These are phyloP conservation scores for Tetrapyrgos nigripes DNA, from an alignment of 1,284 basidiomycete species.

Conservation along the genomic window DNA sequence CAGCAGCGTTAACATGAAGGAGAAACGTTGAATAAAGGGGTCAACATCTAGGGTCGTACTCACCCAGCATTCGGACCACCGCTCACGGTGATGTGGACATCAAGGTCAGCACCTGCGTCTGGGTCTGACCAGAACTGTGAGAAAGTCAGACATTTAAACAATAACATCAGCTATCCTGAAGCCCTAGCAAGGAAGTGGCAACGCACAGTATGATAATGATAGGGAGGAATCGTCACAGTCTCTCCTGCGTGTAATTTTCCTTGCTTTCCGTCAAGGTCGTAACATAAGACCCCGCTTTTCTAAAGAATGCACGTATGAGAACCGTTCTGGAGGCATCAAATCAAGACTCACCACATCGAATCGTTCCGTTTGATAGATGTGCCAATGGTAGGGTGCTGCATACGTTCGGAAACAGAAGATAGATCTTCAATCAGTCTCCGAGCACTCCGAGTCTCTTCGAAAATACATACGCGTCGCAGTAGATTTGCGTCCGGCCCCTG, in stretches of 20 bases:
- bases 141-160: not conserved
- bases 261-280: conserved; percentile 29
- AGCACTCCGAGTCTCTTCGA: too few species aligned
- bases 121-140: conserved; percentile 34
- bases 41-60: conserved; percentile 1
- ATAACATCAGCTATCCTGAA: not conserved
- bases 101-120: conserved; percentile 27
- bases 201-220: conserved; percentile 31
- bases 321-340: not conserved
- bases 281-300: conserved; percentile 32
- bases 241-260: conserved; percentile 31
- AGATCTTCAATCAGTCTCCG: too few species aligned
- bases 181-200: not conserved
- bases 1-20: not conserved
- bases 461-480: conserved; percentile 34
- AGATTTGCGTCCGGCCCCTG: conserved; percentile 28
- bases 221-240: conserved; percentile 27
- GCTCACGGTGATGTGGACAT: conserved; percentile 32
- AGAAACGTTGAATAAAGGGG: not conserved
- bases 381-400: conserved; percentile 39
- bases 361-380: conserved; percentile 34
- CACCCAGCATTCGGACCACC: conserved; percentile 33
- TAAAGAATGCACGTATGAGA: conserved; percentile 1
- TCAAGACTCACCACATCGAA: conserved; percentile 28
- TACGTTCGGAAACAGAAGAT: too few species aligned